phyloP scores from a whole-genome alignment of 2,329 filamentous ascomycete species.

The Fusarium sp. region DNA sequence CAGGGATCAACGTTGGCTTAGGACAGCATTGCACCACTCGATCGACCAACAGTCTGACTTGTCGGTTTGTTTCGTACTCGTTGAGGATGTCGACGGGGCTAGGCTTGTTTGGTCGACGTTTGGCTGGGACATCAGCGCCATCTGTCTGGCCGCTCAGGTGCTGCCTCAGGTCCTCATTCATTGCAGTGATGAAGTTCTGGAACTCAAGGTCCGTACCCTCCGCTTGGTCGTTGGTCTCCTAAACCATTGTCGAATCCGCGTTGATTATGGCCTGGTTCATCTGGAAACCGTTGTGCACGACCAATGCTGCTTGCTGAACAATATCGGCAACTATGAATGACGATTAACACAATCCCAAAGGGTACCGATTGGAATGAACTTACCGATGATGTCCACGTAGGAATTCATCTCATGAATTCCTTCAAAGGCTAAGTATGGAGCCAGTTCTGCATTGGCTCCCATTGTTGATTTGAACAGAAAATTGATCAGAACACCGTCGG shows the following conservation, averaged over 20 bases:
- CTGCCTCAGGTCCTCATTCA: neutral
- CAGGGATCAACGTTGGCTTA: neutral
- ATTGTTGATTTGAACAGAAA: neutral
- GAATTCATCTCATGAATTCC: neutral
- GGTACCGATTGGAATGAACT: neutral
- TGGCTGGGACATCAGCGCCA: too few species aligned
- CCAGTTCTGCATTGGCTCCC: neutral
- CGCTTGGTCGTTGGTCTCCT: neutral
- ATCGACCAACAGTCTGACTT: neutral
- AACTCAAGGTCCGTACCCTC: too few species aligned
- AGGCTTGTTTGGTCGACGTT: too few species aligned
- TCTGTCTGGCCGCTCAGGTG: neutral
- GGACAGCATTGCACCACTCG: neutral
- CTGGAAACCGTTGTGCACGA: accelerated
- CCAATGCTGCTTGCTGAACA: neutral
- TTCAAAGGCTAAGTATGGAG: neutral
- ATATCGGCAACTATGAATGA: neutral
- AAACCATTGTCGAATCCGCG: neutral
- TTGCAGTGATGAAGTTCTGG: neutral
- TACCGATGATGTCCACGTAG: neutral
- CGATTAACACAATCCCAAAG: accelerated
- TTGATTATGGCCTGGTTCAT: neutral
- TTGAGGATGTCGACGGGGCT: neutral
- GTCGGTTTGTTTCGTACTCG: too few species aligned
- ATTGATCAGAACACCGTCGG: neutral